These are phyloP conservation scores for Penicillium freii DNA, from an alignment of 2,329 filamentous ascomycete species.

Conservation along the genomic window DNA sequence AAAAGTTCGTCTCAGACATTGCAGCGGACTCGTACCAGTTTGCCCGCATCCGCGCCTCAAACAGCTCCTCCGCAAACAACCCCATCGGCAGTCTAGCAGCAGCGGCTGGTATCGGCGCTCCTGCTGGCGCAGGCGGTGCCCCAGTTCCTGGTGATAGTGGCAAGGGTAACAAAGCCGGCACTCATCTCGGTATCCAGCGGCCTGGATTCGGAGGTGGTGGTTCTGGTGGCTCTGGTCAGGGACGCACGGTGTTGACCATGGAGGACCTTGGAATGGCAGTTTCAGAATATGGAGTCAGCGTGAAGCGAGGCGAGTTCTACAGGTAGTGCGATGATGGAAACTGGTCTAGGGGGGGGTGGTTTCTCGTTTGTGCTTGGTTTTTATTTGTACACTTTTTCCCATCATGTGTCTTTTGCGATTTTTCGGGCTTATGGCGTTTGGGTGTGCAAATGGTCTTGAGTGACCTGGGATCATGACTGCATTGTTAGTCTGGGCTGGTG, in stretches of 20 bases:
- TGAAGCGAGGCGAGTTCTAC: constrained; percentile 97
- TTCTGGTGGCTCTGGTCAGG: constrained; percentile 76
- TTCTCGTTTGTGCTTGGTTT: neutral
- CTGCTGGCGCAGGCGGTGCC: constrained; percentile 56
- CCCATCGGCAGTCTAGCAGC: constrained; percentile 83
- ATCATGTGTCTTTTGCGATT: neutral
- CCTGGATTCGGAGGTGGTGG: constrained; percentile 84
- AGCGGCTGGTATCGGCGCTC: constrained; percentile 54
- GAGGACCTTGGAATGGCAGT: constrained; percentile 98
- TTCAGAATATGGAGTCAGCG: constrained; percentile 94
- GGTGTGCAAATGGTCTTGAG: neutral
- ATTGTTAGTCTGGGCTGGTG: constrained; percentile 8
- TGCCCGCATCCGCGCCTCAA: constrained; percentile 89
- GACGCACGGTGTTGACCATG: constrained; percentile 94
- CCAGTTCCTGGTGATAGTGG: constrained; percentile 45
- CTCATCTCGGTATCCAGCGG: constrained; percentile 68
- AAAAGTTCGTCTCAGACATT: constrained; percentile 98
- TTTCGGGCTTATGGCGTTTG: neutral
- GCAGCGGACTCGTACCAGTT: constrained; percentile 98
- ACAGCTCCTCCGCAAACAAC: constrained; percentile 81
- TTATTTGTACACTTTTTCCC: neutral
- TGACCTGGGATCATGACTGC: constrained; percentile 11
- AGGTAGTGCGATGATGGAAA: constrained; percentile 51
- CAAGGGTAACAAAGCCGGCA: constrained; percentile 50
- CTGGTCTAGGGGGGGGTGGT: too few species aligned